Evolutionary conservation across 305 asterid species (phyloP), one percentile per base, ranked within the genome.

Genomic region (Stenogyne calaminthoides): DNA sequence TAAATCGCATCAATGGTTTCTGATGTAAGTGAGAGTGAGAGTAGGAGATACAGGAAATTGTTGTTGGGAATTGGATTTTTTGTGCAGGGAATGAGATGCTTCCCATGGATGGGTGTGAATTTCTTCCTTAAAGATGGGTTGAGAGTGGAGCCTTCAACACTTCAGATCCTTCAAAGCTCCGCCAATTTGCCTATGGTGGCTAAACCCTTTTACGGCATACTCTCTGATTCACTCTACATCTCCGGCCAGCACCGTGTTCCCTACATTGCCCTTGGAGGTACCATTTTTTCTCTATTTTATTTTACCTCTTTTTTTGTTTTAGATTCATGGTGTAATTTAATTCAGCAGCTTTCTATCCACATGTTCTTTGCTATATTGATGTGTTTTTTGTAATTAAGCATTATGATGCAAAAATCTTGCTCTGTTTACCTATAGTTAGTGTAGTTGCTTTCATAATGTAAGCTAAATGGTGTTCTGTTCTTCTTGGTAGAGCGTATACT

Each of bases 101-200:
- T 95, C 12, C 96, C 99, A 57, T 95, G 97, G 99, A 86, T 92
- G 91, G 99, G 88, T 0, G 91, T 95, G 59, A 88, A 70, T 75
- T 92, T 95, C 70, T 95, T 92, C 81, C 87, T 95, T 14, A 95
- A 95, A 76, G 98, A 95, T 82, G 96, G 91, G 63, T 60, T 95
- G 71, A 80, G 64, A 69, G 87, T 95, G 78, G 96, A 92, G 22
- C 92, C 99, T 3, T 85, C 94, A 11, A 84, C 98, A 10, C 80
- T 92, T 44, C 99, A 92, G 82, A 90, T 95, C 80, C 90, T 95
- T 62, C 98, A 90, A 84, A 89, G 83, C 75, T 95, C 99, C 7
- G 84, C 98, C 25, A 95, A 86, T 84, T 74, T 95, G 71, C 99
- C 99, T 1, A 92, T 95, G 99, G 96, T 90, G 36, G 96, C 96